phyloP scores from a whole-genome alignment of 2,329 filamentous ascomycete species.

The Aspergillus luchuensis region DNA sequence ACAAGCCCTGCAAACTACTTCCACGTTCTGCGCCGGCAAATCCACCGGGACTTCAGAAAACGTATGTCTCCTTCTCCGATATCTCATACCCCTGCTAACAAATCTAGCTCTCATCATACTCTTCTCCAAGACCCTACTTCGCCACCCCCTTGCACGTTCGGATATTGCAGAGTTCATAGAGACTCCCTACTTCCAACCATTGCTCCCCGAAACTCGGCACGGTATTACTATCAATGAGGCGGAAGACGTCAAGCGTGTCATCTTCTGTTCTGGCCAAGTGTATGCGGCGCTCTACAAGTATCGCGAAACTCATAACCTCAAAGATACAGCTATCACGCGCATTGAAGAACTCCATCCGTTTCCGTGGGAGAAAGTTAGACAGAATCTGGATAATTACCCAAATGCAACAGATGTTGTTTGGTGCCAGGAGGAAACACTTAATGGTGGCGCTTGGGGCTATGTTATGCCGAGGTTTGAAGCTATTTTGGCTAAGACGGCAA shows the following conservation, averaged over 20 bases:
- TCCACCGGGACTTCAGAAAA: slow-evolving; percentile 99
- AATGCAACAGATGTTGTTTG: slow-evolving; percentile 98
- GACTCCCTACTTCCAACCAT: slow-evolving; percentile 93
- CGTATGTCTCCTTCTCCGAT: slow-evolving; percentile 61
- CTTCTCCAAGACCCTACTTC: slow-evolving; percentile 96
- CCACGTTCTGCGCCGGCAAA: slow-evolving; percentile 93
- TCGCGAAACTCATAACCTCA: slow-evolving; percentile 80
- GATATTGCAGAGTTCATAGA: slow-evolving; percentile 86
- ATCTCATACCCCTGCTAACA: slow-evolving; percentile 18
- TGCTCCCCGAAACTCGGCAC: slow-evolving; percentile 89
- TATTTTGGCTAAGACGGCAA: slow-evolving; percentile 77
- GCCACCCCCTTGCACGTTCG: slow-evolving; percentile 89
- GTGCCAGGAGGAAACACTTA: slow-evolving; percentile 96
- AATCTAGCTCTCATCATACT: slow-evolving; percentile 81
- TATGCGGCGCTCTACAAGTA: slow-evolving; percentile 89
- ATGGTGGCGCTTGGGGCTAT: slow-evolving; percentile 95
- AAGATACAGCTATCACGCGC: slow-evolving; percentile 90
- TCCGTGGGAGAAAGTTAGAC: slow-evolving; percentile 94
- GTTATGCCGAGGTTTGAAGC: slow-evolving; percentile 96
- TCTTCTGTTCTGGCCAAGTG: slow-evolving; percentile 93
- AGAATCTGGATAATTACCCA: slow-evolving; percentile 94
- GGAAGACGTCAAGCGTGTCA: slow-evolving; percentile 88
- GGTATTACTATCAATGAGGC: slow-evolving; percentile 71
- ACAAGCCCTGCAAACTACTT: slow-evolving; percentile 93
- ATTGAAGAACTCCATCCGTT: slow-evolving; percentile 98